A percentile compares a stretch with the other conserved stretches of the same genome.
Conservation (phyloP, 106 monocot genomes). For the Acorus gramineus region DNA sequence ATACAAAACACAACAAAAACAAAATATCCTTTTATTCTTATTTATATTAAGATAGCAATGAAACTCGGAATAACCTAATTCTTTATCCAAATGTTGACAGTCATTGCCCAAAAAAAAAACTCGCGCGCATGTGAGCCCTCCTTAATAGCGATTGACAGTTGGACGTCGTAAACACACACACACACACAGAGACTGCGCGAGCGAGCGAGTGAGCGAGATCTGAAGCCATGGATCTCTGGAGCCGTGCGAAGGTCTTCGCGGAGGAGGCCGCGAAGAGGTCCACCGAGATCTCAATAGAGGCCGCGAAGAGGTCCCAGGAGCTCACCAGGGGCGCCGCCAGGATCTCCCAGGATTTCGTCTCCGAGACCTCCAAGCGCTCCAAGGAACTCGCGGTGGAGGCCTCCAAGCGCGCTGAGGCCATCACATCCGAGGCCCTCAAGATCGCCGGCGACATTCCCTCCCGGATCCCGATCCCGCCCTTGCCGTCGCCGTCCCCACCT, state of each 20-base stretch:
- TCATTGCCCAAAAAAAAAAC: too few species aligned
- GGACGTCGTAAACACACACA: too few species aligned
- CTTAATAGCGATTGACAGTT: too few species aligned
- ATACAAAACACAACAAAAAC: too few species aligned
- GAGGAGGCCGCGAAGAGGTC: slow-evolving; percentile 84
- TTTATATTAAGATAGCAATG: too few species aligned
- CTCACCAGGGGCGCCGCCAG: slow-evolving; percentile 58
- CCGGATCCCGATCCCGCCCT: slow-evolving; percentile 5
- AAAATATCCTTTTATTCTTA: too few species aligned
- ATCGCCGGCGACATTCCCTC: slow-evolving; percentile 64
- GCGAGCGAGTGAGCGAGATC: too few species aligned
- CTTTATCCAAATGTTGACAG: too few species aligned
- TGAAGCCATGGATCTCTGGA: slow-evolving; percentile 79
- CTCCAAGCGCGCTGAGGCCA: slow-evolving; percentile 48
- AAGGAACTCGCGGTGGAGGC: slow-evolving; percentile 72
- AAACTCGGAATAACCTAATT: too few species aligned
- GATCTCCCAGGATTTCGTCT: slow-evolving; percentile 52
- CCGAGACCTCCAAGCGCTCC: slow-evolving; percentile 64
- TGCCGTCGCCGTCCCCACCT: neutral
- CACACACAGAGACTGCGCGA: too few species aligned
- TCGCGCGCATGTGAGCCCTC: too few species aligned
- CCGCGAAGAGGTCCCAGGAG: slow-evolving; percentile 68
- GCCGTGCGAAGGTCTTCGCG: slow-evolving; percentile 60
- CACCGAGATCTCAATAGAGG: slow-evolving; percentile 62
- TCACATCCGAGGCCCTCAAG: slow-evolving; percentile 41